A percentile compares a stretch with the other conserved stretches of the same genome.
Conservation (phyloP, 2,329 filamentous ascomycete genomes). For the Exophiala sideris region DNA sequence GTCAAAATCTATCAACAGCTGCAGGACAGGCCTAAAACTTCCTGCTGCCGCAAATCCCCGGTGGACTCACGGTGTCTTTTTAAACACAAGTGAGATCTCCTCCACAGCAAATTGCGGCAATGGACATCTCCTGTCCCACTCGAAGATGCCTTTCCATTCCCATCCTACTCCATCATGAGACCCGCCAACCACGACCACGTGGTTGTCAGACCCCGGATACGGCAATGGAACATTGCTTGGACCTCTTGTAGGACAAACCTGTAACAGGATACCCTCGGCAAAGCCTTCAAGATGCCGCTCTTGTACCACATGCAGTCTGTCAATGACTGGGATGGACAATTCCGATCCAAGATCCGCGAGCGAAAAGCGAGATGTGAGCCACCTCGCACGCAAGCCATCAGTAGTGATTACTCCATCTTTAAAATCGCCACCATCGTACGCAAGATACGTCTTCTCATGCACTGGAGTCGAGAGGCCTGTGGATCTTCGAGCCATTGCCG, state of each 20-base stretch:
- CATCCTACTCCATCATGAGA: neutral
- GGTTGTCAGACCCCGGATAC: conserved; percentile 1
- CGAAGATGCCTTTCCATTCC: conserved; percentile 2
- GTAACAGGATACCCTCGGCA: neutral
- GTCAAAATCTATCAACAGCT: too few relatives aligned
- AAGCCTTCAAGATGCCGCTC: neutral
- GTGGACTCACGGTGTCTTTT: neutral
- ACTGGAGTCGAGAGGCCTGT: neutral
- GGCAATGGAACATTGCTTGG: conserved; percentile 1
- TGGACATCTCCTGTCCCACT: conserved; percentile 2
- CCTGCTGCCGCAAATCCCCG: neutral
- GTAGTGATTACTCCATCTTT: neutral
- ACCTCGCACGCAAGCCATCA: conserved; percentile 6
- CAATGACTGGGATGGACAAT: neutral
- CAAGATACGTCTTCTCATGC: neutral
- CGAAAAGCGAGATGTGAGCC: neutral
- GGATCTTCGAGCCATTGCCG: conserved; percentile 2
- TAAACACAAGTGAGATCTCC: conserved; percentile 3
- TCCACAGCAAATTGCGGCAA: neutral
- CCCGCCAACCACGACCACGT: conserved; percentile 1
- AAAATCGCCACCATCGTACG: neutral
- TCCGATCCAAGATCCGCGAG: neutral
- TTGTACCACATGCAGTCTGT: neutral
- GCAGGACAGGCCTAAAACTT: neutral
- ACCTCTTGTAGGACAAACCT: neutral